A percentile compares a stretch with the other conserved stretches of the same genome.
phyloP scores from a whole-genome alignment of 1,139 yeast genomes.

The Hyphopichia khmerensis region DNA sequence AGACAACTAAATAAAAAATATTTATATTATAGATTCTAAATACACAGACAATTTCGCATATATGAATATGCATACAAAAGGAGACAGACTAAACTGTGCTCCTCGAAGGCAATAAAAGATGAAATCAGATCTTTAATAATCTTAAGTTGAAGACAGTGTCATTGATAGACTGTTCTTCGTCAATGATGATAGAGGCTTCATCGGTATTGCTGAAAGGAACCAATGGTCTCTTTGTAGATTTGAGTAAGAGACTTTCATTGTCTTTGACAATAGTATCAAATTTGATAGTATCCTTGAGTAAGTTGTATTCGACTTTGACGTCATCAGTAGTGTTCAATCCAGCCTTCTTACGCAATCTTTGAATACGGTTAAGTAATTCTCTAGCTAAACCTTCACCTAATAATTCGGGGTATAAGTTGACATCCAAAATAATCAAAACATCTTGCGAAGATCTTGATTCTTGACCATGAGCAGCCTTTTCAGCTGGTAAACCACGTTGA shows the following conservation, averaged over 20 bases:
- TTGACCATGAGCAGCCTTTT: constrained; percentile 61
- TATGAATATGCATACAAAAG: background rate
- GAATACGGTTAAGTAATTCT: constrained; percentile 95
- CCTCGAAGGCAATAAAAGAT: background rate
- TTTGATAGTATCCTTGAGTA: constrained; percentile 68
- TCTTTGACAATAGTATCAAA: constrained; percentile 62
- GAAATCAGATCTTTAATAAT: constrained; percentile 57
- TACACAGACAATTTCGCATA: constrained; percentile 4
- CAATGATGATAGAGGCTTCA: constrained; percentile 59
- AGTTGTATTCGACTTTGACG: constrained; percentile 77
- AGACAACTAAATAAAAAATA: background rate
- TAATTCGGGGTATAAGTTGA: constrained; percentile 81
- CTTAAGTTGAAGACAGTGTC: constrained; percentile 82
- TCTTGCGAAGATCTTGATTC: constrained; percentile 88
- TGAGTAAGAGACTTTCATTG: constrained; percentile 68
- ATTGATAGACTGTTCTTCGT: constrained; percentile 87
- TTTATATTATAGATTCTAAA: constrained; percentile 3
- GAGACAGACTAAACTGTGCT: background rate
- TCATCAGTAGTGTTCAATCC: constrained; percentile 96
- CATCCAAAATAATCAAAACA: constrained; percentile 85
- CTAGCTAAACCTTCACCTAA: constrained; percentile 94
- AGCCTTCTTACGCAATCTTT: constrained; percentile 95
- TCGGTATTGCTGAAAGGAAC: constrained; percentile 38
- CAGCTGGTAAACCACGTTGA: constrained; percentile 76
- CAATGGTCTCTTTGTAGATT: constrained; percentile 71